Evolutionary conservation across 345 rosid genomes (phyloP), one percentile per base, ranked within the genome.

Genomic region (Heritiera fomes): DNA sequence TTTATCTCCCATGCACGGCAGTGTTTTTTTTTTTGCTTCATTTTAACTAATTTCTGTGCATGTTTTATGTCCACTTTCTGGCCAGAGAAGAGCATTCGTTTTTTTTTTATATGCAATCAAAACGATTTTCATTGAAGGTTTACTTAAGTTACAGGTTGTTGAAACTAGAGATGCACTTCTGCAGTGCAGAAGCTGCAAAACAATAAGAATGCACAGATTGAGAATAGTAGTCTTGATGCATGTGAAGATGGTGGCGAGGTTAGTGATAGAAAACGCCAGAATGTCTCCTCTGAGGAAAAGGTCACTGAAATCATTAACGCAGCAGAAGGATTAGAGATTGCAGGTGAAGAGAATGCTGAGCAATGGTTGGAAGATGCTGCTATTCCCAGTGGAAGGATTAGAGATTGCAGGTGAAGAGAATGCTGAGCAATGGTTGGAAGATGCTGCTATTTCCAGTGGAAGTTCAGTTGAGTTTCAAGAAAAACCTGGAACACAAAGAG

Each of bases 151-250:
- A 78, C 89, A 91, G 96, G 85, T 90, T 53, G 79, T 81, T 71
- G 84, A 85, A 81, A 90, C 88, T 46, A 87, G 96, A 83, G 88
- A 89, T 66, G 32, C 79, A 47, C 88, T 91, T 62, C 71, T 90
- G 81, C 87, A 62, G 83, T 90, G 81, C 87, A 62, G 83, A 89
- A 90, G 82, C 77, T 90, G 75, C 86, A 82, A 76, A 78, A 75
- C 66, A 84, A 82, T 83, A 83, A 58, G 66, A 85, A 83, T 63
- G 71, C 52, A 43, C 85, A 73, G 56, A 75, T 56, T 12, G 83
- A 60, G 15, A 78, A 74, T 45, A 58, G 80, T 71, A 32, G 50
- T 71, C 73, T 17, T 23, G 76, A 68, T 77, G 65, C 83, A 75
- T 79, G 68, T 32, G 45, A 75, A 64, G 83, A 80, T 75, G 50